Conservation (phyloP, 2,329 filamentous ascomycete genomes). For the Alternaria rosae region DNA sequence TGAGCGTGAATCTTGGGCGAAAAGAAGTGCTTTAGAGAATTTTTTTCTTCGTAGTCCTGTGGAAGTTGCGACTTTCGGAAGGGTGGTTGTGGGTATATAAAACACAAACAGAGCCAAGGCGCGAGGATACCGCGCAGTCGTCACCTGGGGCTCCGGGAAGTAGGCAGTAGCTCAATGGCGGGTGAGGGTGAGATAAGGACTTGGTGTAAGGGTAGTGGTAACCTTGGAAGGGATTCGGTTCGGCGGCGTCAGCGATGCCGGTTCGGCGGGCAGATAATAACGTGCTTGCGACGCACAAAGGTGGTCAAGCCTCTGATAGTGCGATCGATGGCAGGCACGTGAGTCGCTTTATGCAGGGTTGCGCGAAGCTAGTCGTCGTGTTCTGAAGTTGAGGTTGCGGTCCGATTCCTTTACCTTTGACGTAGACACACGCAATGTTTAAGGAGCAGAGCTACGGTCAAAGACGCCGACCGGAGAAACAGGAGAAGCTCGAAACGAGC, state of each 20-base stretch:
- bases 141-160: constrained; percentile 13
- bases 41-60: neutral
- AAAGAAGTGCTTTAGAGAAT: neutral
- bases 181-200: constrained; percentile 31
- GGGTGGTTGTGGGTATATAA: constrained; percentile 29
- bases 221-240: constrained; percentile 19
- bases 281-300: constrained; percentile 19
- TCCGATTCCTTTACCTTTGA: constrained; percentile 13
- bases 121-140: constrained; percentile 20
- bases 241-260: constrained; percentile 27
- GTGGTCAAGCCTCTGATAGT: constrained; percentile 21
- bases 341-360: constrained; percentile 37
- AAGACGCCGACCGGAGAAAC: constrained; percentile 37
- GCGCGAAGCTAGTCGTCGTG: constrained; percentile 13
- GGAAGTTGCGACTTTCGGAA: constrained; percentile 8
- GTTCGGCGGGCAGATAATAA: constrained; percentile 32
- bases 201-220: constrained; percentile 24
- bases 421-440: constrained; percentile 10
- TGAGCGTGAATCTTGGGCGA: constrained; percentile 1
- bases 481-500: constrained; percentile 40
- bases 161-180: constrained; percentile 18
- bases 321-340: constrained; percentile 29
- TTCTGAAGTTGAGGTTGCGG: constrained; percentile 11
- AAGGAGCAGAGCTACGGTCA: constrained; percentile 15
- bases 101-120: constrained; percentile 28